Percentiles rank a stretch among this genome's conserved stretches.
These are phyloP conservation scores for Acidiella bohemica DNA, from an alignment of 495 filamentous ascomycete species.

Conservation along the genomic window DNA sequence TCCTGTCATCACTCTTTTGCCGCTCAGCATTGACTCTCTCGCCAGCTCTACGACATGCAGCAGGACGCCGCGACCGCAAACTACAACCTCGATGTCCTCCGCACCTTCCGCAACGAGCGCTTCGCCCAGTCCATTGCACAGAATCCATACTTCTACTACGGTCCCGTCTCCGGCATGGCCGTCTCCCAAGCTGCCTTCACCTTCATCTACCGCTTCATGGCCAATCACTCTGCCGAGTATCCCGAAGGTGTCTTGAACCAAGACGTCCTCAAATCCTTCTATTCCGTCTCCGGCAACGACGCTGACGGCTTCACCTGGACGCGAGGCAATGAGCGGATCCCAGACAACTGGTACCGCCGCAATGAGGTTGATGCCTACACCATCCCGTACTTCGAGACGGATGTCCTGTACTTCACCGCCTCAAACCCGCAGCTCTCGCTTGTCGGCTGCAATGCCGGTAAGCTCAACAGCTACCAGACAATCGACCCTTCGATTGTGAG, in stretches of 20 bases:
- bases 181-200: constrained; percentile 20
- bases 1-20: not conserved
- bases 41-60: constrained; percentile 26
- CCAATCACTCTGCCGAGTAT: constrained; percentile 28
- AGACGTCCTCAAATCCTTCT: constrained; percentile 22
- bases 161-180: constrained; percentile 21
- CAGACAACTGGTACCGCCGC: constrained; percentile 49
- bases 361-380: constrained; percentile 27
- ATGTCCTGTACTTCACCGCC: constrained; percentile 16
- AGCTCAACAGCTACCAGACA: constrained; percentile 41
- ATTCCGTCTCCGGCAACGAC: constrained; percentile 19
- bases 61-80: constrained; percentile 22
- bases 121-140: constrained; percentile 25
- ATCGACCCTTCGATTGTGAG: constrained; percentile 38
- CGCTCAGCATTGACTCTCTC: not conserved
- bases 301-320: constrained; percentile 8
- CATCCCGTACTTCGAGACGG: constrained; percentile 25
- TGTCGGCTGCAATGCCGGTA: constrained; percentile 45
- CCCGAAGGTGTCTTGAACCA: constrained; percentile 26
- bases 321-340: constrained; percentile 27
- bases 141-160: constrained; percentile 25
- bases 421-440: constrained; percentile 26
- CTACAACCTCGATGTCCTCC: constrained; percentile 23
- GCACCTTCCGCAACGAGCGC: constrained; percentile 21
- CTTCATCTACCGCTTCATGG: constrained; percentile 28